Percentiles rank a stretch among this genome's conserved stretches.
Conservation (phyloP, 2,329 filamentous ascomycete species). For the Cylindrodendrum hubeiense region DNA sequence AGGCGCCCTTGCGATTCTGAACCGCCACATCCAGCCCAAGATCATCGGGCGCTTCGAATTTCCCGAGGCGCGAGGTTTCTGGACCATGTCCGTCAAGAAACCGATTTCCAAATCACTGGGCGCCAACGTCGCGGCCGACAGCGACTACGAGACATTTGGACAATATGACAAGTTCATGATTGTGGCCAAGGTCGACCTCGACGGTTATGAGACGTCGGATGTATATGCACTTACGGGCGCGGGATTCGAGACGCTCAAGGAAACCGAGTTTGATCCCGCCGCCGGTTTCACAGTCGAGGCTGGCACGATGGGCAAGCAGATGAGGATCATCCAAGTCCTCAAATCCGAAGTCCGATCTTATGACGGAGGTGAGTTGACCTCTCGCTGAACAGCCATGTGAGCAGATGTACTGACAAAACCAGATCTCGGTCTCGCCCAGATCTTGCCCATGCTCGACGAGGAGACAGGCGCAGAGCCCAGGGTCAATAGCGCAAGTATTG, state of each 20-base stretch:
- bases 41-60: slow-evolving; percentile 79
- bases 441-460: slow-evolving; percentile 92
- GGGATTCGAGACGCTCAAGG: slow-evolving; percentile 80
- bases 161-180: slow-evolving; percentile 86
- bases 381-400: neutral
- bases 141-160: slow-evolving; percentile 69
- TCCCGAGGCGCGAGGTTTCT: slow-evolving; percentile 80
- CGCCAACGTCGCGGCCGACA: slow-evolving; percentile 60
- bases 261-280: slow-evolving; percentile 91
- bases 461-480: slow-evolving; percentile 85
- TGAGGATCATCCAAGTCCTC: slow-evolving; percentile 87
- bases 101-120: slow-evolving; percentile 72
- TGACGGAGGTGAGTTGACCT: slow-evolving; percentile 77
- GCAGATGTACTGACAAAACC: slow-evolving; percentile 33
- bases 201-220: slow-evolving; percentile 81
- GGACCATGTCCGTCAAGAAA: slow-evolving; percentile 82
- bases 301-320: slow-evolving; percentile 83
- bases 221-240: slow-evolving; percentile 82
- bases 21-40: slow-evolving; percentile 80
- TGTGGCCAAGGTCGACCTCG: slow-evolving; percentile 77
- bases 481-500: slow-evolving; percentile 84
- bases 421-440: slow-evolving; percentile 91
- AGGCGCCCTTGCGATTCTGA: slow-evolving; percentile 80
- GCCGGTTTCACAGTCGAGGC: slow-evolving; percentile 90
- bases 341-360: slow-evolving; percentile 91